A percentile compares a stretch with the other conserved stretches of the same genome.
Conservation (phyloP, 1,284 basidiomycete species). For the Grifola frondosa region DNA sequence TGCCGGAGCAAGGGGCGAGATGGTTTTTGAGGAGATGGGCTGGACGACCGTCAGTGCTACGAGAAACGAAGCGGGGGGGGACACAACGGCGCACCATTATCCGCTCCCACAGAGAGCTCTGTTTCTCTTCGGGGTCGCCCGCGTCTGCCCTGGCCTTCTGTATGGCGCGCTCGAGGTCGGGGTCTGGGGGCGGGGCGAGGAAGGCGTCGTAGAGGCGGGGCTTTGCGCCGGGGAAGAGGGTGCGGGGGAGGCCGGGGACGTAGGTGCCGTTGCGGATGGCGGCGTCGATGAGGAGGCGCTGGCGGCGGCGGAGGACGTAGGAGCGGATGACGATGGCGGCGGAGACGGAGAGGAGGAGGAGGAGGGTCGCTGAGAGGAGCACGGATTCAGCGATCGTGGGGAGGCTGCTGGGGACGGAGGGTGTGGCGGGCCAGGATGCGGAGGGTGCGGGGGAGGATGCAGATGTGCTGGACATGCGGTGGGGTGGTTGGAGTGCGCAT, state of each 20-base stretch:
- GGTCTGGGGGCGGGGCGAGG: slow-evolving; percentile 3
- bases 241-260: slow-evolving; percentile 32
- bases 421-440: slow-evolving; percentile 1
- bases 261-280: slow-evolving; percentile 63
- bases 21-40: slow-evolving; percentile 1
- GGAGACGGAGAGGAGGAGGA: slow-evolving; percentile 64
- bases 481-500: slow-evolving; percentile 4
- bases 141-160: neutral
- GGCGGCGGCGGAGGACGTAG: slow-evolving; percentile 54
- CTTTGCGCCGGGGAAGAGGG: slow-evolving; percentile 10
- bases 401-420: slow-evolving; percentile 5
- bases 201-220: slow-evolving; percentile 8
- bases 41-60: slow-evolving; percentile 6
- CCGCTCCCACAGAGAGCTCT: too few relatives aligned
- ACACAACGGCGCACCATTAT: too few relatives aligned
- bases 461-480: slow-evolving; percentile 2
- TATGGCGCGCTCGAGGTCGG: slow-evolving; percentile 1
- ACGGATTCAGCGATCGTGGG: slow-evolving; percentile 10
- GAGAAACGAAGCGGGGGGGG: slow-evolving; percentile 2
- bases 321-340: slow-evolving; percentile 62
- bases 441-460: slow-evolving; percentile 6
- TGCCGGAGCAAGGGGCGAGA: neutral
- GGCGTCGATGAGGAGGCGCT: slow-evolving; percentile 54
- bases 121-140: too few relatives aligned
- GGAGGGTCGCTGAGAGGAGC: slow-evolving; percentile 47